phyloP scores from a whole-genome alignment of 139 green algal genomes.

The Microglena sp. region DNA sequence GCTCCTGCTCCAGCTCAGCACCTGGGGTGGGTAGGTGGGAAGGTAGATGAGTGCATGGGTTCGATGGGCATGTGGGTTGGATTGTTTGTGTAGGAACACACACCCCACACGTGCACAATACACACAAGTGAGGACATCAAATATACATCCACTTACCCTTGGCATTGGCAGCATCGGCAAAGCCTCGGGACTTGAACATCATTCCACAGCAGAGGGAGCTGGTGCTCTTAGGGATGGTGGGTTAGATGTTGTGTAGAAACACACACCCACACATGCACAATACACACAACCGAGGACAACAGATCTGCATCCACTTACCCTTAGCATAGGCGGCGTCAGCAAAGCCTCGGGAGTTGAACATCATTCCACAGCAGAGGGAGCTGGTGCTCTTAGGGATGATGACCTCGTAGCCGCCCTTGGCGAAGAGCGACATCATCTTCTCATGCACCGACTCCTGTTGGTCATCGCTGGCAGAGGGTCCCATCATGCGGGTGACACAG shows the following conservation, averaged over 20 bases:
- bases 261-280: too few species aligned
- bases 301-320: too few species aligned
- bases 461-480: slow-evolving; percentile 57
- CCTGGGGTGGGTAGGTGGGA: too few species aligned
- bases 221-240: slow-evolving; percentile 75
- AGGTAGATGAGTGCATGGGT: too few species aligned
- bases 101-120: too few species aligned
- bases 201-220: slow-evolving; percentile 78
- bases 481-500: slow-evolving; percentile 95
- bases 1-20: slow-evolving; percentile 59
- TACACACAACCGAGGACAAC: too few species aligned
- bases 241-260: too few species aligned
- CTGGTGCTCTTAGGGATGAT: slow-evolving; percentile 73
- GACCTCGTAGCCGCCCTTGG: slow-evolving; percentile 73
- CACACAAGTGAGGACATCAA: too few species aligned
- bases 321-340: slow-evolving; percentile 51
- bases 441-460: slow-evolving; percentile 73
- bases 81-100: too few species aligned
- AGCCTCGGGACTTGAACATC: slow-evolving; percentile 92
- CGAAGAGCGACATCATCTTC: slow-evolving; percentile 83
- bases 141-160: slow-evolving; percentile 23
- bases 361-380: slow-evolving; percentile 83
- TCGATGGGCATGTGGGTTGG: too few species aligned
- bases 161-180: slow-evolving; percentile 58
- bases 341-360: slow-evolving; percentile 90